Base-by-base conservation (phyloP, 768 basidiomycete genomes). In the Mycena albidolilacea region DNA sequence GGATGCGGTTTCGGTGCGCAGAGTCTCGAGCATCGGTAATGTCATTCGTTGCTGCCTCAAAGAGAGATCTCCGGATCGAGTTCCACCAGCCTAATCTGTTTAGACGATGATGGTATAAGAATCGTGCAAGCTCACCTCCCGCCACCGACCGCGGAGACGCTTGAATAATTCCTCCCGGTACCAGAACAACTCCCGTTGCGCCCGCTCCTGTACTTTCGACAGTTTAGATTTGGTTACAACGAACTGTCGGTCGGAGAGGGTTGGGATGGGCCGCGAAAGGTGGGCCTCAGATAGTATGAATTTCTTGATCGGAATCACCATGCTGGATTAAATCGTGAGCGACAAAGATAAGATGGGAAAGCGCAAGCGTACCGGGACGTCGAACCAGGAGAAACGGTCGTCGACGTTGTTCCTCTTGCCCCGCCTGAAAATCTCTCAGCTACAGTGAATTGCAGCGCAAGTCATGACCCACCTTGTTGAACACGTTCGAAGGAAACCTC, bases 161-260 rank as follows among this genome's bases (percentile, higher is more conserved):
- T 89, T 89, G 77, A 99, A 89, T 11, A 99, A 83, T 74, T 93
- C 91, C 80, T 99, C 97, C 44, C 97, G 88, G 80, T 98, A 97
- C 98, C 98, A 99, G 84, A 99, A 99, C 17, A 97, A 80, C 79
- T 96, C 94, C 48, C 91, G 87, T 79, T 96, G 93, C 11, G 85
- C 78, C 54, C 84, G 85, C 72, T 93, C 88, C 75, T 95, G 92
- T 57, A 81, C 83, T 12, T 82, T 79, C 0, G 92, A 88, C 70
- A 94, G 82, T 61, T 85, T 88, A 6, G 92, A 90, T 76, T 94
- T 94, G 35, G 92, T 88, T 0, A 98, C 93, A 19, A 99, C 91
- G 80, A 97, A 98, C 79, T 99, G 98, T 37, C 96, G 88, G 72
- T 96, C 92, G 15, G 95, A 93, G 48, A 98, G 82, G 17, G 91